Evolutionary conservation across 2,329 filamentous ascomycete genomes (phyloP).

Genomic region (Pseudocercospora vitis): DNA sequence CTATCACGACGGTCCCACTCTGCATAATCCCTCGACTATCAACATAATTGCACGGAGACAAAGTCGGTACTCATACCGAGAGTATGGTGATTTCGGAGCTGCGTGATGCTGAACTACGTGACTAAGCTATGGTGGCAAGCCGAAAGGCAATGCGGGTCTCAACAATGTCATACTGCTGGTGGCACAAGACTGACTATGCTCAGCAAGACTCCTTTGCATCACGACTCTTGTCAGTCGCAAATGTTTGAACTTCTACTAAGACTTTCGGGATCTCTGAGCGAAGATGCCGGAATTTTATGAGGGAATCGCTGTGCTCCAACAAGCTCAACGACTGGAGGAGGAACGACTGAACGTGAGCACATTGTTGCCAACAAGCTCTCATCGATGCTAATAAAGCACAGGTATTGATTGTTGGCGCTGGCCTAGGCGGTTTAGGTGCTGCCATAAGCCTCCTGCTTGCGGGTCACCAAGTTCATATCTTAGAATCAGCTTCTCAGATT

Average conservation of each 20-base stretch:
- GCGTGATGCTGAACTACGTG: neutral
- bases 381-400: conserved; percentile 22
- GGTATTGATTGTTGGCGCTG: conserved; percentile 57
- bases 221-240: too few relatives aligned
- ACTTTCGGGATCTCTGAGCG: neutral
- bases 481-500: conserved; percentile 51
- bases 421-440: conserved; percentile 55
- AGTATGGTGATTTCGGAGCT: neutral
- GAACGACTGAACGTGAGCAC: conserved; percentile 12
- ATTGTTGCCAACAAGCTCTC: neutral
- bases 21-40: neutral
- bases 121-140: neutral
- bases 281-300: neutral
- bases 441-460: conserved; percentile 50
- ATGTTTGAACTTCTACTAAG: too few relatives aligned
- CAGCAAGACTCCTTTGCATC: too few relatives aligned
- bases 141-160: neutral
- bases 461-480: conserved; percentile 51
- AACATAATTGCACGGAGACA: neutral
- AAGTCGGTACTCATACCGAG: neutral
- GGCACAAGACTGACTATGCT: too few relatives aligned
- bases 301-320: conserved; percentile 7
- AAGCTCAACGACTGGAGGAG: neutral
- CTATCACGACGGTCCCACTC: neutral
- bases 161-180: too few relatives aligned